Conservation (phyloP, 2,329 filamentous ascomycete genomes). For the Ambrosiella cleistominuta region DNA sequence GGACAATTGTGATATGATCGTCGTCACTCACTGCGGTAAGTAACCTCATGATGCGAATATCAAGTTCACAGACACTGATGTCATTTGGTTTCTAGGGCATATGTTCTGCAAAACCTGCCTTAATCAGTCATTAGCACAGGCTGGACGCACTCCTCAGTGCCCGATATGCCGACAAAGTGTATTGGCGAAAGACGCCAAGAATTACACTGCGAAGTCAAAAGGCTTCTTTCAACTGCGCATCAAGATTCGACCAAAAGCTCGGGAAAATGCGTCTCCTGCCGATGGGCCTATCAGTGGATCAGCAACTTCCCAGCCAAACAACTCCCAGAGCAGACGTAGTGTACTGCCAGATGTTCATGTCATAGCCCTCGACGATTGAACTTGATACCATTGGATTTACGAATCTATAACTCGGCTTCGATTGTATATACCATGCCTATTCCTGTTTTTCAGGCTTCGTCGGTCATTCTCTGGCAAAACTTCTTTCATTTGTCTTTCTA, state of each 20-base stretch:
- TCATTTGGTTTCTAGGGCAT: constrained; percentile 27
- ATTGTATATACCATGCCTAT: too few species aligned
- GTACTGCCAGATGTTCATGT: too few species aligned
- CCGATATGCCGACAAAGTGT: constrained; percentile 47
- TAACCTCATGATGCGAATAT: constrained; percentile 8
- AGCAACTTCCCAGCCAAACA: too few species aligned
- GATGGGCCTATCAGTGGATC: too few species aligned
- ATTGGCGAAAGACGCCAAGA: constrained; percentile 26
- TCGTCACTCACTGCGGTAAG: constrained; percentile 50
- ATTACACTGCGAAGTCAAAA: constrained; percentile 29
- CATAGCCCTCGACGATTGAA: too few species aligned
- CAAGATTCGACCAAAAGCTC: constrained; percentile 41
- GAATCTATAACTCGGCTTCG: too few species aligned
- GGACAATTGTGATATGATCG: constrained; percentile 40
- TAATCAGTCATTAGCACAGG: constrained; percentile 27
- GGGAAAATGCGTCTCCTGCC: constrained; percentile 18
- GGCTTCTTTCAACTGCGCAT: constrained; percentile 42
- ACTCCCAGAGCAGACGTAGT: too few species aligned
- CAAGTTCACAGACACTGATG: neutral
- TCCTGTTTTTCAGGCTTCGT: too few species aligned
- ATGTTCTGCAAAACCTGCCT: constrained; percentile 47
- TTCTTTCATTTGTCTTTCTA: too few species aligned
- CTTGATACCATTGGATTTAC: too few species aligned
- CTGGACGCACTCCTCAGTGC: constrained; percentile 42
- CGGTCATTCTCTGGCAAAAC: too few species aligned